Conservation (phyloP, 2,329 filamentous ascomycete species). For the Seiridium cupressi region DNA sequence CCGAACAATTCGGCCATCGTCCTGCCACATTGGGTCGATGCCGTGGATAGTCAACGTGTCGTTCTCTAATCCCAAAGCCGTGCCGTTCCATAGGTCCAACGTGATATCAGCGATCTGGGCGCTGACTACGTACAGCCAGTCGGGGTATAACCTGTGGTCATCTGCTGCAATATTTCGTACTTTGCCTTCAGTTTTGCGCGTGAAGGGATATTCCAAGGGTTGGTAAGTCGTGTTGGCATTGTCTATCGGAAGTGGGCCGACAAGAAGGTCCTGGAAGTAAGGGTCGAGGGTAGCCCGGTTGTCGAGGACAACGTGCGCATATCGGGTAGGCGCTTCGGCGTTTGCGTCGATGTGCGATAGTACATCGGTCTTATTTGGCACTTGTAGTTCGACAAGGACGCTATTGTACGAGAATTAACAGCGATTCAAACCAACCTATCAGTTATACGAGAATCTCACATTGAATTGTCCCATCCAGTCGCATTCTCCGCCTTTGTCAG, state of each 20-base stretch:
- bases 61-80: constrained; percentile 33
- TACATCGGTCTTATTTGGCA: constrained; percentile 49
- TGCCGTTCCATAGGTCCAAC: constrained; percentile 40
- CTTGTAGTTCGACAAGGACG: constrained; percentile 33
- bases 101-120: constrained; percentile 37
- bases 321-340: constrained; percentile 33
- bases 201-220: constrained; percentile 40
- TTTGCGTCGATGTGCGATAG: constrained; percentile 39
- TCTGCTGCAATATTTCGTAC: constrained; percentile 38
- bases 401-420: constrained; percentile 5
- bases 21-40: constrained; percentile 39
- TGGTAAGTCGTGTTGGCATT: constrained; percentile 33
- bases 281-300: constrained; percentile 34
- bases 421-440: not conserved
- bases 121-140: constrained; percentile 34
- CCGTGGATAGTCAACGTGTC: constrained; percentile 34
- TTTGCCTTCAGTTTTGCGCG: constrained; percentile 32
- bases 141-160: constrained; percentile 20
- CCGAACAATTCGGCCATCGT: constrained; percentile 36
- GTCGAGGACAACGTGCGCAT: constrained; percentile 40
- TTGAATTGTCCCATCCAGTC: not conserved
- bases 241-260: constrained; percentile 47
- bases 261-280: constrained; percentile 40
- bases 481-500: constrained; percentile 22
- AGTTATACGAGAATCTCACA: not conserved